A percentile compares a stretch with the other conserved stretches of the same genome.
Evolutionary conservation across 2,329 filamentous ascomycete species (phyloP).

Genomic region (Penicillium concentricum): DNA sequence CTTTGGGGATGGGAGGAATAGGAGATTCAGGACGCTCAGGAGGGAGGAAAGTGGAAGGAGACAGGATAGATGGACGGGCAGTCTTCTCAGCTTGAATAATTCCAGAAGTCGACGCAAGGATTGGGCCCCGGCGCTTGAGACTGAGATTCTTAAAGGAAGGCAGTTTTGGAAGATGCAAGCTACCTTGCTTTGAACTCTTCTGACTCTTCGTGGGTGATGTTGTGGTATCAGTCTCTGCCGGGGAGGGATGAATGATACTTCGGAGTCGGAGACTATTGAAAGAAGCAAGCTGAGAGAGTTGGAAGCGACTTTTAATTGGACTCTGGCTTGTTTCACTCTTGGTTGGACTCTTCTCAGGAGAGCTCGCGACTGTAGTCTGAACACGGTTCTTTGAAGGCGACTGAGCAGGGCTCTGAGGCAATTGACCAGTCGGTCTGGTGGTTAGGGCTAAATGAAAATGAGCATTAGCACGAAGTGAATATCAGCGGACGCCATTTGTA

Average conservation of each 20-base stretch:
- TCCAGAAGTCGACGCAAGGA: neutral
- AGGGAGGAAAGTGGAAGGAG: neutral
- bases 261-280: neutral
- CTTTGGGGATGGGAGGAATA: neutral
- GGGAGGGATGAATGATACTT: too few relatives aligned
- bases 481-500: neutral
- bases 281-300: neutral
- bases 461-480: neutral
- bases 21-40: neutral
- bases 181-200: neutral
- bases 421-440: neutral
- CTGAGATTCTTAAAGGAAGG: neutral
- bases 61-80: neutral
- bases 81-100: neutral
- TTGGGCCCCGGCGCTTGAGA: neutral
- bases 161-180: neutral
- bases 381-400: neutral
- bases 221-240: neutral
- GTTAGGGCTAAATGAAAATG: neutral
- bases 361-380: neutral
- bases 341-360: neutral
- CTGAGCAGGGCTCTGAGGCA: neutral
- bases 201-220: neutral
- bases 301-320: neutral
- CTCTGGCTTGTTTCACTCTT: neutral